Conservation (phyloP, 2,329 filamentous ascomycete genomes). For the Phaeosphaeriaceae sp. region DNA sequence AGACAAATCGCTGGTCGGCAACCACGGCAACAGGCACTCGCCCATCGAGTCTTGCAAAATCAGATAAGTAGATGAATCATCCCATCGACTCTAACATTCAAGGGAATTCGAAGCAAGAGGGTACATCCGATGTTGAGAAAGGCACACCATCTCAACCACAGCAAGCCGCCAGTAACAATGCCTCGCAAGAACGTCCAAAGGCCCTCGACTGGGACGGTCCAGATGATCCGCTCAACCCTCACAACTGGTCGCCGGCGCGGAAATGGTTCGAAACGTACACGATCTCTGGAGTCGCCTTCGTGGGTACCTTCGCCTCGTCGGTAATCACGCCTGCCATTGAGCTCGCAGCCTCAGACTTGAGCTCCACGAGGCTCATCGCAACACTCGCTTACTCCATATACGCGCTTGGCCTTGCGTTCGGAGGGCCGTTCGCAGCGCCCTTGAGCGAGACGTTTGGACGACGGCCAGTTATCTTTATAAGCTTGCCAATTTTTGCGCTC, state of each 20-base stretch:
- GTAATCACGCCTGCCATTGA: slow-evolving; percentile 16
- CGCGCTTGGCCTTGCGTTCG: slow-evolving; percentile 64
- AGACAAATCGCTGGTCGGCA: slow-evolving; percentile 8
- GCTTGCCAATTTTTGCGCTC: slow-evolving; percentile 68
- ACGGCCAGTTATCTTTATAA: slow-evolving; percentile 70
- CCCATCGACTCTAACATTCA: not conserved
- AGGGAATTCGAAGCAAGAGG: not conserved
- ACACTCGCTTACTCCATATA: slow-evolving; percentile 59
- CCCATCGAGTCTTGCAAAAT: slow-evolving; percentile 8
- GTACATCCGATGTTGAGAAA: not conserved
- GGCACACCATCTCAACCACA: slow-evolving; percentile 1
- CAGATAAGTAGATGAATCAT: slow-evolving; percentile 2
- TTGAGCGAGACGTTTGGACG: slow-evolving; percentile 65
- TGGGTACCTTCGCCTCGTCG: slow-evolving; percentile 13
- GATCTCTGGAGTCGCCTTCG: slow-evolving; percentile 16
- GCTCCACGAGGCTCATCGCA: slow-evolving; percentile 19
- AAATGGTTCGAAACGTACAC: slow-evolving; percentile 21
- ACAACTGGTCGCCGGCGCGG: slow-evolving; percentile 17
- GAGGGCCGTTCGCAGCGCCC: slow-evolving; percentile 65
- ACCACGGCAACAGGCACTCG: slow-evolving; percentile 14
- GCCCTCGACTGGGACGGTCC: slow-evolving; percentile 18
- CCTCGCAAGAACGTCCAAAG: slow-evolving; percentile 6
- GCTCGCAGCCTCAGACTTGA: slow-evolving; percentile 19
- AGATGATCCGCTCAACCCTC: slow-evolving; percentile 18
- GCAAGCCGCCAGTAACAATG: not conserved